Evolutionary conservation across 495 filamentous ascomycete genomes (phyloP), one percentile per base, ranked within the genome.

Genomic region (Daldinia vernicosa): DNA sequence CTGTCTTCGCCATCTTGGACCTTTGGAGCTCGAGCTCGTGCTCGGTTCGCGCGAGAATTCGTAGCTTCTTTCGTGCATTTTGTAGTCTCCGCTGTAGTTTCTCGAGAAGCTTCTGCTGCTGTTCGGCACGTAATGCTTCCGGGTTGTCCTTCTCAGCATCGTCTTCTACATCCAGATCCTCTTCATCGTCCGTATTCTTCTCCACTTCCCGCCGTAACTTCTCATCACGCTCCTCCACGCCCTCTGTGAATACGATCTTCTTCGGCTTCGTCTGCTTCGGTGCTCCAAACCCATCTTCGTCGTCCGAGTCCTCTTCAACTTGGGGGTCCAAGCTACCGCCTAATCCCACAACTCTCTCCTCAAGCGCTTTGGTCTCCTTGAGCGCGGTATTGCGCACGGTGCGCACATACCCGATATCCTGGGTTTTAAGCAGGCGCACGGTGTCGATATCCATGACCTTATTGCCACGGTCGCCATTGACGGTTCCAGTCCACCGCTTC

Each of bases 361-460:
- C 81, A 19, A 87, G 74, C 30, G 39, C 71, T 27, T 72, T 74
- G 19, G 81, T 77, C 47, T 85, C 82, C 71, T 81, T 83, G 62
- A 71, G 70, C n/a, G 83, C 81, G 55, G 84, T 79, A 70, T 83
- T 86, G n/a, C 85, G 78, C 78, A 81, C 81, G 52, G 83, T 93
- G 72, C 93, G 83, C 27, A 99, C 75, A 76, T 98, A 98, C 7
- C 91, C 94, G 33, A 91, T 84, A 82, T 99, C 95, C 82, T 99
- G 96, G 50, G 96, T 98, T 87, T 99, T 99, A 68, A 97, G 87
- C 72, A 97, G 79, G 75, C 93, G 90, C 26, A 95, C 92, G 17
- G 90, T 89, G 63, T 96, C 92, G 35, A 87, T 77, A 70, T 88
- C 85, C 60, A 88, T 79, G 40, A 86, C 78, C 60, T 84, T 84